Evolutionary conservation across 2,329 filamentous ascomycete genomes (phyloP).

Genomic region (Fusarium cyanostomum): DNA sequence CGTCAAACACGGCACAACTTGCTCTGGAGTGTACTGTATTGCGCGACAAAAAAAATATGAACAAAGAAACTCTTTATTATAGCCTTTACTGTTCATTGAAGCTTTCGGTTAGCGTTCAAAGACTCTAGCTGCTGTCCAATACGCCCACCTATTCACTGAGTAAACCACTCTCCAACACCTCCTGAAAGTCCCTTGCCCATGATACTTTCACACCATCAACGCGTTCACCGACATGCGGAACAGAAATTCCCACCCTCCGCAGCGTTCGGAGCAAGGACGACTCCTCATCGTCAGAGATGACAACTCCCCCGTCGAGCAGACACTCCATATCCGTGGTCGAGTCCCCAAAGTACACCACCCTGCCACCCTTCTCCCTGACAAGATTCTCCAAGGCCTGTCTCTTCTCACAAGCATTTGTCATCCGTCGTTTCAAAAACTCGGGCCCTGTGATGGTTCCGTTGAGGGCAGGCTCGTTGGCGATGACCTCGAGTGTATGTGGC

Average conservation of each 20-base stretch:
- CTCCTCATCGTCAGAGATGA: conserved; percentile 53
- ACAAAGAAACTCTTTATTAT: not conserved
- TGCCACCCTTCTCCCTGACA: conserved; percentile 24
- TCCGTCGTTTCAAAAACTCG: conserved; percentile 37
- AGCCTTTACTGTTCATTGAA: not conserved
- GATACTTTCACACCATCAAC: conserved; percentile 36
- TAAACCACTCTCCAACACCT: conserved; percentile 50
- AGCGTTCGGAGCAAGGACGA: conserved; percentile 51
- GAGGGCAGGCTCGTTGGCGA: conserved; percentile 56
- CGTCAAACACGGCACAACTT: too few species aligned
- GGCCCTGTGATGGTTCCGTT: conserved; percentile 56
- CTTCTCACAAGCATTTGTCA: conserved; percentile 58
- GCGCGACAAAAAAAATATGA: not conserved
- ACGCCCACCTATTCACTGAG: conserved; percentile 23
- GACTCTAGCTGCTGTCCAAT: not conserved
- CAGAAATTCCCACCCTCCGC: conserved; percentile 49
- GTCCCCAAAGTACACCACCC: conserved; percentile 66
- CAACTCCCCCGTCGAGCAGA: conserved; percentile 58
- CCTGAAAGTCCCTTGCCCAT: conserved; percentile 57
- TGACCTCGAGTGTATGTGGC: conserved; percentile 46
- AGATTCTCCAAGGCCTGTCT: conserved; percentile 51
- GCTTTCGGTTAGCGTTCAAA: not conserved
- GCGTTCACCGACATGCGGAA: conserved; percentile 49
- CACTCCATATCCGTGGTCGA: conserved; percentile 67
- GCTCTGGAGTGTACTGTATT: too few species aligned